Conservation (phyloP, 2,329 filamentous ascomycete genomes). For the Cercospora sp. region DNA sequence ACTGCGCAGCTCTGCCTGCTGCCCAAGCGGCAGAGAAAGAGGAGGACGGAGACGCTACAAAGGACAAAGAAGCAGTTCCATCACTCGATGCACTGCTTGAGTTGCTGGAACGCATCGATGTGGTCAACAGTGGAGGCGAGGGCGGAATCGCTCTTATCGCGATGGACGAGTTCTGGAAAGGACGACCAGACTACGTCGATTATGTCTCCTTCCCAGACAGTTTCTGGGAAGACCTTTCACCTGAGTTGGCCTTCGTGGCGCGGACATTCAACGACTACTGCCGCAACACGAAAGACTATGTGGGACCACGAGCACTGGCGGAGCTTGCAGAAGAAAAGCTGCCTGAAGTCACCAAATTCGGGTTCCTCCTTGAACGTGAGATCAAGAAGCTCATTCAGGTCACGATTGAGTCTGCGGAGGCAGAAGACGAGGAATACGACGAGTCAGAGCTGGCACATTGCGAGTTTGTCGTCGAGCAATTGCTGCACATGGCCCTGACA, state of each 20-base stretch:
- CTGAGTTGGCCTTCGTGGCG: constrained; percentile 85
- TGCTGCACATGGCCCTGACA: constrained; percentile 86
- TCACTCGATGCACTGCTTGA: constrained; percentile 84
- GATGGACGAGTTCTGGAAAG: constrained; percentile 96
- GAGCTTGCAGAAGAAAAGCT: constrained; percentile 88
- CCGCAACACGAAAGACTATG: constrained; percentile 59
- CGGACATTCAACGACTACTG: constrained; percentile 95
- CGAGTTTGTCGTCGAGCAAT: constrained; percentile 93
- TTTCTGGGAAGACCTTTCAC: constrained; percentile 78
- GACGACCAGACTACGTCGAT: constrained; percentile 78
- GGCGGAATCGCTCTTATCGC: constrained; percentile 89
- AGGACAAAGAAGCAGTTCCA: constrained; percentile 56
- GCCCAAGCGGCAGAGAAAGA: constrained; percentile 58
- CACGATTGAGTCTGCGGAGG: constrained; percentile 55
- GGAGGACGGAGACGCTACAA: constrained; percentile 52
- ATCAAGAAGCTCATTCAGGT: constrained; percentile 68
- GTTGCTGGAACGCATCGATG: constrained; percentile 88
- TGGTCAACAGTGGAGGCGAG: constrained; percentile 85
- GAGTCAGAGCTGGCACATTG: constrained; percentile 81
- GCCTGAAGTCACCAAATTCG: constrained; percentile 88
- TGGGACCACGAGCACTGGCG: constrained; percentile 69
- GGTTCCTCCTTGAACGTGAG: constrained; percentile 82
- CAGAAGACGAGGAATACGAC: constrained; percentile 59
- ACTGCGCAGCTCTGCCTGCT: constrained; percentile 72
- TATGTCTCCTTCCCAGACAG: constrained; percentile 66